These are phyloP conservation scores for Teratosphaeria pseudoeucalypti DNA, from an alignment of 2,329 filamentous ascomycete genomes.

Conservation along the genomic window DNA sequence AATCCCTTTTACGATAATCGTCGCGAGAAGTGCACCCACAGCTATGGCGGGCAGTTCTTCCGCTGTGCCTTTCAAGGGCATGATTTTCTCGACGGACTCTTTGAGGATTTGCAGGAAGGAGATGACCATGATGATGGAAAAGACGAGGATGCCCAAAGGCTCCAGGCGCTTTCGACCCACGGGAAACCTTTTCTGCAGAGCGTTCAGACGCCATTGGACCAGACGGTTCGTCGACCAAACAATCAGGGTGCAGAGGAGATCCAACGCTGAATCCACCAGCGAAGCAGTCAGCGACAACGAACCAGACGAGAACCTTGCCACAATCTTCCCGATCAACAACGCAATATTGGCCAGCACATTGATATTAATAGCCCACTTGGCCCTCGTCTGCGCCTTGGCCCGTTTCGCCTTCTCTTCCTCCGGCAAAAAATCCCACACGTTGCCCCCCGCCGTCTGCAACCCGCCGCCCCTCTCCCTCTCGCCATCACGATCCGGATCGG, in stretches of 20 bases:
- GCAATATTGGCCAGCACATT: slow-evolving; percentile 52
- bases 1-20: slow-evolving; percentile 48
- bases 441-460: slow-evolving; percentile 38
- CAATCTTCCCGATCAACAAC: slow-evolving; percentile 45
- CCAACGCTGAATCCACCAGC: slow-evolving; percentile 51
- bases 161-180: slow-evolving; percentile 48
- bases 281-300: slow-evolving; percentile 54
- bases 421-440: slow-evolving; percentile 46
- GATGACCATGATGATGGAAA: slow-evolving; percentile 54
- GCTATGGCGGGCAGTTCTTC: slow-evolving; percentile 43
- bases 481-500: slow-evolving; percentile 48
- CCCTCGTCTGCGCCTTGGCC: slow-evolving; percentile 36
- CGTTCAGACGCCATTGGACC: slow-evolving; percentile 46
- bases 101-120: slow-evolving; percentile 52
- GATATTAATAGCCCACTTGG: slow-evolving; percentile 49
- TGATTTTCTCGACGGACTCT: slow-evolving; percentile 49
- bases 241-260: slow-evolving; percentile 50
- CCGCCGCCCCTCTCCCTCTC: slow-evolving; percentile 43
- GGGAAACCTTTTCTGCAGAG: slow-evolving; percentile 45
- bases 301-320: slow-evolving; percentile 44
- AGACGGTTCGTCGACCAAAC: slow-evolving; percentile 51
- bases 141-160: slow-evolving; percentile 52
- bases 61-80: slow-evolving; percentile 39
- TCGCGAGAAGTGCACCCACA: slow-evolving; percentile 47
- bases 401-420: slow-evolving; percentile 43